These are phyloP conservation scores for Podila epicladia DNA, from an alignment of 192 early-diverging fungal genomes.

Conservation along the genomic window DNA sequence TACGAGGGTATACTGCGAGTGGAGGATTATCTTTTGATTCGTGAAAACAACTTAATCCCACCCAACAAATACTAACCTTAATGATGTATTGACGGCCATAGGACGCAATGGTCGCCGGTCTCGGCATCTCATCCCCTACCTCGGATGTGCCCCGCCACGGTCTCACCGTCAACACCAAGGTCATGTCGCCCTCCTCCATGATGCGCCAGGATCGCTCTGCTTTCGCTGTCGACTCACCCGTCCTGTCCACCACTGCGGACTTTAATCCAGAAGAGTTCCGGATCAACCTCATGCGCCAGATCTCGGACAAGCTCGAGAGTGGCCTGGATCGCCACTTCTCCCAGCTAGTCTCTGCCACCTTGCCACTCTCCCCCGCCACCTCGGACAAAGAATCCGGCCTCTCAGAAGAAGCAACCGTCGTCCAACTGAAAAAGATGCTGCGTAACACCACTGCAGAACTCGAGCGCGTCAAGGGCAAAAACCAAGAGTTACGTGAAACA, in stretches of 20 bases:
- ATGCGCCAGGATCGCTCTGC: conserved; percentile 27
- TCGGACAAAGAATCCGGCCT: conserved; percentile 17
- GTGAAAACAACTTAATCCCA: too few relatives aligned
- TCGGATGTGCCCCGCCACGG: neutral
- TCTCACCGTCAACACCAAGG: conserved; percentile 41
- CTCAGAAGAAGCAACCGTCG: conserved; percentile 5
- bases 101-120: conserved; percentile 28
- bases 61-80: too few relatives aligned
- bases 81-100: neutral
- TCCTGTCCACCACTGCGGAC: conserved; percentile 21
- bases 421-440: conserved; percentile 25
- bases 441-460: conserved; percentile 24
- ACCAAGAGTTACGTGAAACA: conserved; percentile 28
- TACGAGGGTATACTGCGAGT: too few relatives aligned
- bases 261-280: conserved; percentile 49
- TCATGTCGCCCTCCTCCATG: conserved; percentile 9
- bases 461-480: conserved; percentile 35
- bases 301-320: conserved; percentile 35
- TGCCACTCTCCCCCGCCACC: conserved; percentile 38
- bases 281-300: conserved; percentile 43
- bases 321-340: conserved; percentile 43
- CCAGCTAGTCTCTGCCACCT: conserved; percentile 34
- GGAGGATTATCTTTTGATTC: too few relatives aligned
- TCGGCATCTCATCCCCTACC: conserved; percentile 40
- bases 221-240: conserved; percentile 17